Percentiles rank a stretch among this genome's conserved stretches.
These are phyloP conservation scores for Phragmites australis DNA, from an alignment of 176 grass and related monocot genomes.

Conservation along the genomic window DNA sequence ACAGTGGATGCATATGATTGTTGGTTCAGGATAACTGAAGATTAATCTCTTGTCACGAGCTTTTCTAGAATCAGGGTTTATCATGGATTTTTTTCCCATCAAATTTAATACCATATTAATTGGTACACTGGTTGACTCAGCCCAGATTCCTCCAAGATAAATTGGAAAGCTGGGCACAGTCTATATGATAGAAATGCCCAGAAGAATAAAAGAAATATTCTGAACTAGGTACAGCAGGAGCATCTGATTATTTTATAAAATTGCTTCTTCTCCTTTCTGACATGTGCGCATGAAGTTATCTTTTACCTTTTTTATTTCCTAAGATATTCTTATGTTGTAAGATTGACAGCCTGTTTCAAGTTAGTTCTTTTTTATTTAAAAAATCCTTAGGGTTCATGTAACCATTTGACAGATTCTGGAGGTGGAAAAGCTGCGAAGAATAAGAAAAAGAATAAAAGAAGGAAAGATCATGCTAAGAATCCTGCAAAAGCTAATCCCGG, in stretches of 20 bases:
- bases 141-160: not conserved
- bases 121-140: not conserved
- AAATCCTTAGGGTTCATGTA: conserved; percentile 23
- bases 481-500: conserved; percentile 45
- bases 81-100: not conserved
- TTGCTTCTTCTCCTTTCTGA: not conserved
- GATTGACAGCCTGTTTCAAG: not conserved
- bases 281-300: not conserved
- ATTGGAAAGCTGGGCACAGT: not conserved
- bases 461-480: conserved; percentile 76
- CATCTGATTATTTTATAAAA: not conserved
- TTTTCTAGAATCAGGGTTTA: not conserved
- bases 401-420: conserved; percentile 66
- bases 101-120: not conserved
- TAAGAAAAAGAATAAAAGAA: conserved; percentile 96
- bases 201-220: not conserved
- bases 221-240: not conserved
- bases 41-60: not conserved
- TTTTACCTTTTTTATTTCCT: not conserved
- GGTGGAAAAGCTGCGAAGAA: conserved; percentile 70
- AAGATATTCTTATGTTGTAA: not conserved
- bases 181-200: not conserved
- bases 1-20: not conserved
- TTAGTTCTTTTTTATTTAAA: not conserved
- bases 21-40: not conserved